Evolutionary conservation across 2,329 filamentous ascomycete genomes (phyloP).

Genomic region (Claviceps purpurea): DNA sequence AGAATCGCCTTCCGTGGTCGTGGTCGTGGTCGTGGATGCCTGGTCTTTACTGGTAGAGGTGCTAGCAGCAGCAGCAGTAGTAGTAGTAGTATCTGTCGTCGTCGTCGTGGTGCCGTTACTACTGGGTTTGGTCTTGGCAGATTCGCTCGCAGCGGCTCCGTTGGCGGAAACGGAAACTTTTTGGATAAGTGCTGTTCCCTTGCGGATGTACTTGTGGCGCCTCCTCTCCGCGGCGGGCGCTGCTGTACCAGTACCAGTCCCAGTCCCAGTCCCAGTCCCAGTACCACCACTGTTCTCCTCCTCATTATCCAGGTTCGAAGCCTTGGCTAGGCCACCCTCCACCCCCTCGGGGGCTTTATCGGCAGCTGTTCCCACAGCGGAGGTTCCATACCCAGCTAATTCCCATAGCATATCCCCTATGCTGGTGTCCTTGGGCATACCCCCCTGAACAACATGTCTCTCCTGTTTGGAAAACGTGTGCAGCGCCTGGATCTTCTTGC

Average conservation of each 20-base stretch:
- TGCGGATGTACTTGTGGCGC: slow-evolving; percentile 14
- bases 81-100: slow-evolving; percentile 3
- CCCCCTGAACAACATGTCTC: slow-evolving; percentile 51
- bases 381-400: slow-evolving; percentile 28
- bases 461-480: slow-evolving; percentile 70
- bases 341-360: slow-evolving; percentile 25
- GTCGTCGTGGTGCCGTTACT: slow-evolving; percentile 6
- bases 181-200: slow-evolving; percentile 21
- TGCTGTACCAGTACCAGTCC: not conserved
- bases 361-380: slow-evolving; percentile 6
- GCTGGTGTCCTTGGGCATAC: slow-evolving; percentile 34
- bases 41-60: too few species aligned
- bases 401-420: slow-evolving; percentile 40
- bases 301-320: not conserved
- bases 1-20: not conserved
- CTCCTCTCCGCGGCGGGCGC: slow-evolving; percentile 4
- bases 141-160: slow-evolving; percentile 10
- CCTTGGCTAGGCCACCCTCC: slow-evolving; percentile 19
- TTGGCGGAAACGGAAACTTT: slow-evolving; percentile 17
- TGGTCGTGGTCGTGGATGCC: slow-evolving; percentile 1
- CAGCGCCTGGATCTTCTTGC: slow-evolving; percentile 70
- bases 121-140: slow-evolving; percentile 11
- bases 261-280: too few species aligned
- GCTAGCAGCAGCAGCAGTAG: slow-evolving; percentile 3
- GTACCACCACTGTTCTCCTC: slow-evolving; percentile 1